Base-by-base conservation (phyloP, 2,329 filamentous ascomycete species). In the Neofusicoccum sp. region DNA sequence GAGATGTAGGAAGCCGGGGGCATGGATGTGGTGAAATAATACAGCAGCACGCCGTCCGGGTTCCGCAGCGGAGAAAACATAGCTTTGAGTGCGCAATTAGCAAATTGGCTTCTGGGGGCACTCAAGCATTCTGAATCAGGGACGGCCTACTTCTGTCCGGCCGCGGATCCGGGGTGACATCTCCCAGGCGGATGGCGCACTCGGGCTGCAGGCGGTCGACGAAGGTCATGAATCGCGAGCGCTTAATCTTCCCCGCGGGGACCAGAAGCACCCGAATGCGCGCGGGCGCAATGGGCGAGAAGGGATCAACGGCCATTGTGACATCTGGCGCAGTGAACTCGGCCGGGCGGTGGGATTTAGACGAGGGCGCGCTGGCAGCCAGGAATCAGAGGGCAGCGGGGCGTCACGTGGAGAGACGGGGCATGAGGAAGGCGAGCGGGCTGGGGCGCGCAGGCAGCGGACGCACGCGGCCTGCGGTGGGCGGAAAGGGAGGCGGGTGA, bases 11-110 rank as follows among this genome's bases (percentile, higher is more conserved):
- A 91, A 33, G 87, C 83, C n/a, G 90, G 87, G 26, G 91, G 89
- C 60, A 89, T 81, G 69, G 91, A 88, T 63, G 90, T 91, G 61
- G 89, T 87, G 64, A 97, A 84, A 73, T 96, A 89, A 81, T 95
- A 97, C 68, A 97, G 83, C 63, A 98, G 89, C 69, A 88, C 87
- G 63, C 93, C 93, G 67, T 87, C 85, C 9, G 91, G 92, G 74
- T 95, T 96, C 12, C 89, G 90, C 69, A 95, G 80, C 41, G 93
- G 93, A 62, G 91, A 96, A 77, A 98, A 97, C 87, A 95, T 93
- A 76, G 91, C 92, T 96, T 73, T 58, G 63, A 38, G 43, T 64
- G 9, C 38, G 45, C 26, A 45, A 53, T 65, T 64, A 69, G 71
- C 69, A 61, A 70, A 64, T 54, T 51, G 11, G 26, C 12, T 6